Evolutionary conservation across 306 rosid species (phyloP), one percentile per base, ranked within the genome.

Genomic region (Neltuma alba): DNA sequence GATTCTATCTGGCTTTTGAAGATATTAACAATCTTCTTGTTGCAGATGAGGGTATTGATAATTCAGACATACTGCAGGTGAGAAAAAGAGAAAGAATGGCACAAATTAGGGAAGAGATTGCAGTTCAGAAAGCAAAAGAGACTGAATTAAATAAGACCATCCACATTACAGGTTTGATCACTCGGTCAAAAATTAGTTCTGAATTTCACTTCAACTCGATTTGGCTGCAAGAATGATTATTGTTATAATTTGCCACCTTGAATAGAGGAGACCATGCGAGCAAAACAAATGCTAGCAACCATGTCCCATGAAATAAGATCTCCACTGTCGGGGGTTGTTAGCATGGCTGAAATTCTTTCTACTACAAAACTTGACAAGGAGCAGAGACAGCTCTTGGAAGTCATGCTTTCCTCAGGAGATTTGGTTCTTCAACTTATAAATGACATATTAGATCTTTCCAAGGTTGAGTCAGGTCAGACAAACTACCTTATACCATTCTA

Each of bases 261-360:
- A 23, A 62, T 75, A 83, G 98, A 94, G 94, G 98, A 94, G 86
- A 94, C 98, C 18, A 94, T 94, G 98, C 78, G 98, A 54, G 98
- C 98, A 52, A 94, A 94, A 83, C 98, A 94, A 87, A 89, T 94
- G 93, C 83, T 94, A 73, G 98, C 98, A 76, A 94, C 98, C 60
- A 94, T 94, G 98, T 92, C 98, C 58, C 98, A 94, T 79, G 98
- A 94, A 88, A 94, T 94, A 69, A 86, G 98, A 79, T 94, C 97
- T 33, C 98, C 97, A 30, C 84, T 94, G 7, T 87, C 97, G 42
- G 98, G 98, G 37, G 97, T 94, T 67, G 97, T 94, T 64, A 87
- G 97, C 90, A 94, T 94, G 93, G 93, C 97, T 75, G 97, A 94
- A 85, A 87, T 94, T 83, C 97, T 94, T 71, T 82, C 94, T 79